A percentile compares a stretch with the other conserved stretches of the same genome.
Evolutionary conservation across 2,329 filamentous ascomycete species (phyloP).

Genomic region (Verticillium alfalfae): DNA sequence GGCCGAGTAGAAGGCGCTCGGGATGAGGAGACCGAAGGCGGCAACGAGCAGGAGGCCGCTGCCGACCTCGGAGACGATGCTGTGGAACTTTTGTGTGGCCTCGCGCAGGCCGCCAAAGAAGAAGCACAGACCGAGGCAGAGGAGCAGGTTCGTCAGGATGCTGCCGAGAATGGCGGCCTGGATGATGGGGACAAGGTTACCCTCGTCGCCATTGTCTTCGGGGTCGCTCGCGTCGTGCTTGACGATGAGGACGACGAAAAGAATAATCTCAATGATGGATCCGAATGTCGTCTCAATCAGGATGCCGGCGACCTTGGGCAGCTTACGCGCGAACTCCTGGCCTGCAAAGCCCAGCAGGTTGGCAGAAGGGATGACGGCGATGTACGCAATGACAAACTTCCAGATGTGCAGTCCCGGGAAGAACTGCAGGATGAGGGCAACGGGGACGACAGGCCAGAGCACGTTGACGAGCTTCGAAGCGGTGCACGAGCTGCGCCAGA

Average conservation of each 20-base stretch:
- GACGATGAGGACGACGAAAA: constrained; percentile 59
- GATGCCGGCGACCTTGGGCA: constrained; percentile 56
- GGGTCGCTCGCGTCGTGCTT: constrained; percentile 16
- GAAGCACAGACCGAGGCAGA: constrained; percentile 65
- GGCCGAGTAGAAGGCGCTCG: constrained; percentile 28
- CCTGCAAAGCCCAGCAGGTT: constrained; percentile 44
- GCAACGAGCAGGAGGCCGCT: constrained; percentile 61
- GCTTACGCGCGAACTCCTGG: constrained; percentile 58
- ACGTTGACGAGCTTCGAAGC: constrained; percentile 40
- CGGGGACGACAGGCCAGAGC: constrained; percentile 41
- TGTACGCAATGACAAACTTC: constrained; percentile 41
- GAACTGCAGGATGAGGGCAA: constrained; percentile 36
- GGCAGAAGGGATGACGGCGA: constrained; percentile 43
- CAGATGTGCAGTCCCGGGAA: constrained; percentile 27
- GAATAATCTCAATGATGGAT: constrained; percentile 61
- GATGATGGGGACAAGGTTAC: constrained; percentile 51
- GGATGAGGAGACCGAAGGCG: constrained; percentile 26
- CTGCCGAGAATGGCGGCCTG: constrained; percentile 65
- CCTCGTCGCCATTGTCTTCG: constrained; percentile 19
- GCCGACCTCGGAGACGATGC: constrained; percentile 63
- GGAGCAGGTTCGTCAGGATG: constrained; percentile 61
- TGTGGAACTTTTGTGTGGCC: constrained; percentile 56
- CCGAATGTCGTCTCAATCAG: constrained; percentile 48
- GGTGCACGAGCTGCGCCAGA: constrained; percentile 35
- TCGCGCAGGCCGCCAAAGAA: constrained; percentile 57